These are phyloP conservation scores for Ceratopteris richardii DNA, from an alignment of 75 land plant species.

Conservation along the genomic window DNA sequence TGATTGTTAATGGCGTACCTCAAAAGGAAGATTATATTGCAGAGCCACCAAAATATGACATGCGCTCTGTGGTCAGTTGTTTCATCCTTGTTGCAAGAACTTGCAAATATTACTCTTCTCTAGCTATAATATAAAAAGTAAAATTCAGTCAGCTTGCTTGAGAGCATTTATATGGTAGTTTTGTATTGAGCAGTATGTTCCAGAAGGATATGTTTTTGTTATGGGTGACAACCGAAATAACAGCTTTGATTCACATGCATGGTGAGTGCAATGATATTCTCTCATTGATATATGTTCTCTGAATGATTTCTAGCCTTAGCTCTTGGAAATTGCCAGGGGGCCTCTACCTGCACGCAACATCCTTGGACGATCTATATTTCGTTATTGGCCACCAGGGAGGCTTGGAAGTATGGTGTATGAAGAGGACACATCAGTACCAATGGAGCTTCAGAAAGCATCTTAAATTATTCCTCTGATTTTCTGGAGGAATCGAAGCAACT, in stretches of 20 bases:
- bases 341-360: constrained; percentile 72
- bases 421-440: neutral
- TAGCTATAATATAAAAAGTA: neutral
- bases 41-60: constrained; percentile 84
- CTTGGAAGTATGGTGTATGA: constrained; percentile 45
- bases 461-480: neutral
- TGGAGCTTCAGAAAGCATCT: constrained; percentile 1
- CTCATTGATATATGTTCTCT: neutral
- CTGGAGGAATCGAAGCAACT: neutral
- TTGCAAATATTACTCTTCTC: neutral
- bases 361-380: constrained; percentile 65
- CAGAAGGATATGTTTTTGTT: constrained; percentile 75
- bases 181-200: constrained; percentile 57
- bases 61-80: constrained; percentile 57
- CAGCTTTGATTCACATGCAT: constrained; percentile 89
- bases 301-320: neutral
- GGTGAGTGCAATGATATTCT: constrained; percentile 30
- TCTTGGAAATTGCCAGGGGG: constrained; percentile 41
- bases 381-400: constrained; percentile 69
- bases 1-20: constrained; percentile 64
- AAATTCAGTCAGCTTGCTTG: neutral
- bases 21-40: constrained; percentile 82
- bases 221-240: constrained; percentile 99
- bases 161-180: neutral
- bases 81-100: neutral